Evolutionary conservation across 306 rosid species (phyloP).

Genomic region (cucumber (Cucumis sativus)): DNA sequence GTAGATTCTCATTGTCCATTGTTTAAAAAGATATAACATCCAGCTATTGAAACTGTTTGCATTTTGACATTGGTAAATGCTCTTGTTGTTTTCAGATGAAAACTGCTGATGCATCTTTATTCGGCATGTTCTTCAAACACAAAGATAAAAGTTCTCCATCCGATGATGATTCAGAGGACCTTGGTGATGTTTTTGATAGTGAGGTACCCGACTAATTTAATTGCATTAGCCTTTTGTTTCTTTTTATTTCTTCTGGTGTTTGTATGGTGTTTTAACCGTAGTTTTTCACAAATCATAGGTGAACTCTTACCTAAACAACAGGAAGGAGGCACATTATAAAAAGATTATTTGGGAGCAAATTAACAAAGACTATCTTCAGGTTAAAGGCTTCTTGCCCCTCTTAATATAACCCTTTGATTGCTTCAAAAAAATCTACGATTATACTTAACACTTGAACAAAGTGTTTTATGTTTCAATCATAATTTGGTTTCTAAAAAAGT

Average conservation of each 20-base stretch:
- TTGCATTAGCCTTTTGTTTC: conserved; percentile 1
- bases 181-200: conserved; percentile 5
- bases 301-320: background rate
- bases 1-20: background rate
- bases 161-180: conserved; percentile 8
- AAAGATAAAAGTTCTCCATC: background rate
- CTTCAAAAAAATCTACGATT: background rate
- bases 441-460: background rate
- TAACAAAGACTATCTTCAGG: conserved; percentile 9
- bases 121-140: background rate
- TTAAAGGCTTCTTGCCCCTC: background rate
- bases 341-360: conserved; percentile 3
- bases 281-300: background rate
- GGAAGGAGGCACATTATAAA: background rate
- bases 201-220: background rate
- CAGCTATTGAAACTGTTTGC: background rate
- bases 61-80: background rate
- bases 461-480: background rate
- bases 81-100: background rate
- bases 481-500: background rate
- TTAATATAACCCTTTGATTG: background rate
- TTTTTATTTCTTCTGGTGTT: background rate
- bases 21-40: background rate
- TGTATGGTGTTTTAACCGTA: background rate
- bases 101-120: background rate